These are phyloP conservation scores for Leptographium lundbergii DNA, from an alignment of 2,329 filamentous ascomycete genomes.

Conservation along the genomic window DNA sequence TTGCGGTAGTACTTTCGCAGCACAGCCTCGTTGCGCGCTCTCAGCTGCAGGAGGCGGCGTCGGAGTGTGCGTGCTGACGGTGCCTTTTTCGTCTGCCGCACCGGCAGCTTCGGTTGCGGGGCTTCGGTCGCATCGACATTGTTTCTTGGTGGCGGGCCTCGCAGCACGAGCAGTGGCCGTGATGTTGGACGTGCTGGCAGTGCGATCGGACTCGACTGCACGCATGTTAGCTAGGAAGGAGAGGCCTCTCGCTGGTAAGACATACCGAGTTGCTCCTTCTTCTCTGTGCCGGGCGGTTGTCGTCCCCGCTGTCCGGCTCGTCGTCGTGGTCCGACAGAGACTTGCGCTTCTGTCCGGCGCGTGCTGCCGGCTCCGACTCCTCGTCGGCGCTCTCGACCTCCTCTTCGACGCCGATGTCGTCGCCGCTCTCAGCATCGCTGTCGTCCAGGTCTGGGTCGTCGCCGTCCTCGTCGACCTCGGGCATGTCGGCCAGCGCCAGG, in stretches of 20 bases:
- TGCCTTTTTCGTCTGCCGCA: constrained; percentile 14
- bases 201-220: constrained; percentile 52
- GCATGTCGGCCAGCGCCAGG: constrained; percentile 78
- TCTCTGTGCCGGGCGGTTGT: constrained; percentile 64
- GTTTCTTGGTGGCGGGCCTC: constrained; percentile 37
- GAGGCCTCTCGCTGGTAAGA: constrained; percentile 7
- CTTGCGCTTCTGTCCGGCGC: constrained; percentile 44
- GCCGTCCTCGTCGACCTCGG: constrained; percentile 72
- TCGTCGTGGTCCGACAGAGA: constrained; percentile 63
- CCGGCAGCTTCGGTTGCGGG: constrained; percentile 21
- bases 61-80: constrained; percentile 62
- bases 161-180: constrained; percentile 45
- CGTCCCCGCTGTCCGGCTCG: constrained; percentile 60
- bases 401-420: constrained; percentile 59
- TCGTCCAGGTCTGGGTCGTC: constrained; percentile 46
- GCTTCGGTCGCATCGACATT: constrained; percentile 41
- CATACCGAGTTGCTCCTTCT: constrained; percentile 79
- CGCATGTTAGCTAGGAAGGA: constrained; percentile 7
- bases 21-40: constrained; percentile 62
- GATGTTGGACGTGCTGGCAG: constrained; percentile 50
- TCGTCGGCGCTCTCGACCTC: constrained; percentile 53
- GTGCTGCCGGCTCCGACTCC: constrained; percentile 22
- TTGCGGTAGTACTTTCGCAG: constrained; percentile 74
- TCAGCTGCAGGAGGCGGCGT: constrained; percentile 60
- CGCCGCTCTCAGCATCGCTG: constrained; percentile 46